Conservation (phyloP, 257 asterid genomes). For the Nicotiana sylvestris region DNA sequence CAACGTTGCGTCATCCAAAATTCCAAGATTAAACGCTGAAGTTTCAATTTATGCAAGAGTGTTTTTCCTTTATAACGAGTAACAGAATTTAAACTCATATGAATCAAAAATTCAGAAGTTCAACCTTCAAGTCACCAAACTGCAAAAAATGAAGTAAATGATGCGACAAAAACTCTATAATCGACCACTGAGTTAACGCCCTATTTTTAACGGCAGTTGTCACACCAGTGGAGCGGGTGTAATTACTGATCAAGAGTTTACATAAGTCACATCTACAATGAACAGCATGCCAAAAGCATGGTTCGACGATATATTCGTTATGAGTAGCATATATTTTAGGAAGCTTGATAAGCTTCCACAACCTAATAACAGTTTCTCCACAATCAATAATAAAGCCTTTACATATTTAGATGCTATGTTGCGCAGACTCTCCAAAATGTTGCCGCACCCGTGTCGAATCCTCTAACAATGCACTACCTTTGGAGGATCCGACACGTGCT, state of each 20-base stretch:
- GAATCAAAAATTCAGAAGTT: too few species aligned
- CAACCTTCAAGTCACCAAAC: too few species aligned
- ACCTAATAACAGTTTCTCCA: neutral
- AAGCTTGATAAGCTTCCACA: neutral
- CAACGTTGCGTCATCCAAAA: neutral
- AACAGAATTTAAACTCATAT: too few species aligned
- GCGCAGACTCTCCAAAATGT: too few species aligned
- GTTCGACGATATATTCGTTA: neutral
- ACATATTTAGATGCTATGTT: neutral
- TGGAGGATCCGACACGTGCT: too few species aligned
- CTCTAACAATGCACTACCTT: too few species aligned
- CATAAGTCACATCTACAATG: neutral
- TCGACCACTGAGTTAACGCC: neutral
- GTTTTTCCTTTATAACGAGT: too few species aligned
- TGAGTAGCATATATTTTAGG: too few species aligned
- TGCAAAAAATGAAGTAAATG: neutral
- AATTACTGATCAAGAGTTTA: neutral
- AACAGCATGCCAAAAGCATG: neutral
- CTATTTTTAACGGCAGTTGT: neutral
- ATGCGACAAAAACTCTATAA: neutral
- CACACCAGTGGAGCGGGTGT: neutral
- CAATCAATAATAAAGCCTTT: too few species aligned
- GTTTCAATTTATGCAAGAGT: too few species aligned
- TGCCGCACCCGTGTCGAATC: too few species aligned
- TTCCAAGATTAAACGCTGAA: too few species aligned